A percentile compares a stretch with the other conserved stretches of the same genome.
Evolutionary conservation across 2,329 filamentous ascomycete species (phyloP).

Genomic region (Domatiomyces catenatus): DNA sequence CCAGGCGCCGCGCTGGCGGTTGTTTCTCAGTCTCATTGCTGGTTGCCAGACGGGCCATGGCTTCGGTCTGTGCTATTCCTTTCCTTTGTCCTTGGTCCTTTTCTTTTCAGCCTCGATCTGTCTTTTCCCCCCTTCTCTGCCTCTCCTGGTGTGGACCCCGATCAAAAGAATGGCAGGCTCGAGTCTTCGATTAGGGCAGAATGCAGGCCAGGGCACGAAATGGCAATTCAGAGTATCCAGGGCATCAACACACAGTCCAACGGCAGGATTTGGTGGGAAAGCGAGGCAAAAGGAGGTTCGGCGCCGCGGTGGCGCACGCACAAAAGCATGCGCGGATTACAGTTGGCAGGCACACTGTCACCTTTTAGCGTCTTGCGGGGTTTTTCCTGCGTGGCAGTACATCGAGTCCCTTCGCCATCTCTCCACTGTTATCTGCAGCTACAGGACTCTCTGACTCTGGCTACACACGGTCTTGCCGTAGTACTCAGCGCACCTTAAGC

Average conservation of each 20-base stretch:
- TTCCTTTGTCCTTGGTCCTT: no score
- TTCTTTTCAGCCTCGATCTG: no score
- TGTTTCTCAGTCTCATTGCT: background rate
- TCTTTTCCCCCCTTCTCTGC: no score
- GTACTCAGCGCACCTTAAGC: no score
- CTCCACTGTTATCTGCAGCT: no score
- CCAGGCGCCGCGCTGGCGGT: slow-evolving; percentile 29
- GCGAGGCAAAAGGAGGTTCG: background rate
- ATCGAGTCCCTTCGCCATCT: no score
- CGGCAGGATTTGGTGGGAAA: background rate
- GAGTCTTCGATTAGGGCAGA: background rate
- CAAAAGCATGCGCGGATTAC: background rate
- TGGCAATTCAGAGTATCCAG: background rate
- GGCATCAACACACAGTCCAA: background rate
- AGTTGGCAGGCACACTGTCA: background rate
- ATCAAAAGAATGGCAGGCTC: background rate
- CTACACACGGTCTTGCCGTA: no score
- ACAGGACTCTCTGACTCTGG: no score
- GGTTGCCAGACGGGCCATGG: background rate
- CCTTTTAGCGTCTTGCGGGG: no score
- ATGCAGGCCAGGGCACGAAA: background rate
- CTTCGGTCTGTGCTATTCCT: background rate
- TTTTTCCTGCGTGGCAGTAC: no score
- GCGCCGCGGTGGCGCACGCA: background rate
- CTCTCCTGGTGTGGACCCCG: no score